phyloP scores from a whole-genome alignment of 345 rosid species.

The Physaria fendleri region DNA sequence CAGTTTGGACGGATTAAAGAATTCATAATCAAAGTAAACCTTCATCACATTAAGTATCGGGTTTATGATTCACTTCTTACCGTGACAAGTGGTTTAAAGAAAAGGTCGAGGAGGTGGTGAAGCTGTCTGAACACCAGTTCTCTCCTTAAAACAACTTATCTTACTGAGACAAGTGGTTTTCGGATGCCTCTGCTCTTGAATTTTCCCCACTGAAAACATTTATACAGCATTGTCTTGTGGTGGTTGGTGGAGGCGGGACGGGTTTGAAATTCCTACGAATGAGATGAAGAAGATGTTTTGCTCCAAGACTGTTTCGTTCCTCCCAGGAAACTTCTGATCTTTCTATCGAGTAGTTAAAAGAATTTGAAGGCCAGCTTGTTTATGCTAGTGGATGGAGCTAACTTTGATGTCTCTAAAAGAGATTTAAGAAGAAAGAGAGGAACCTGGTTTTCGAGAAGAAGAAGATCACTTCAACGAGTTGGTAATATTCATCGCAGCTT shows the following conservation, averaged over 20 bases:
- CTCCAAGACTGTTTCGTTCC: neutral
- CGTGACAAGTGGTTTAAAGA: no score
- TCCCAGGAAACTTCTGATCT: neutral
- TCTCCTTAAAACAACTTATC: neutral
- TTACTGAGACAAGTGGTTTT: neutral
- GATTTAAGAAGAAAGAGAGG: conserved; percentile 2
- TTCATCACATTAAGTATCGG: no score
- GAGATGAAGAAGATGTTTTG: conserved; percentile 18
- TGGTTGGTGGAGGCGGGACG: neutral
- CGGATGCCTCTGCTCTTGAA: neutral
- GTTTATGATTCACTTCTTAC: no score
- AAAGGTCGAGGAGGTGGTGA: conserved; percentile 2
- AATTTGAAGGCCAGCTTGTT: neutral
- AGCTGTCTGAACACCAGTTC: neutral
- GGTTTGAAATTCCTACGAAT: conserved; percentile 15
- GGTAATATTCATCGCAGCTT: conserved; percentile 38
- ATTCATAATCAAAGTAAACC: no score
- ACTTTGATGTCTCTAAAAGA: neutral
- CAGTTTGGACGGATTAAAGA: no score
- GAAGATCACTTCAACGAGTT: conserved; percentile 11
- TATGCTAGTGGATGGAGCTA: conserved; percentile 8
- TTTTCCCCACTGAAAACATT: neutral
- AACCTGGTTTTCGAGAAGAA: conserved; percentile 18
- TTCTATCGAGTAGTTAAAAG: neutral
- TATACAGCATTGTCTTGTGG: neutral